Conservation (phyloP, 2,329 filamentous ascomycete species). For the Ophiostoma populinum region DNA sequence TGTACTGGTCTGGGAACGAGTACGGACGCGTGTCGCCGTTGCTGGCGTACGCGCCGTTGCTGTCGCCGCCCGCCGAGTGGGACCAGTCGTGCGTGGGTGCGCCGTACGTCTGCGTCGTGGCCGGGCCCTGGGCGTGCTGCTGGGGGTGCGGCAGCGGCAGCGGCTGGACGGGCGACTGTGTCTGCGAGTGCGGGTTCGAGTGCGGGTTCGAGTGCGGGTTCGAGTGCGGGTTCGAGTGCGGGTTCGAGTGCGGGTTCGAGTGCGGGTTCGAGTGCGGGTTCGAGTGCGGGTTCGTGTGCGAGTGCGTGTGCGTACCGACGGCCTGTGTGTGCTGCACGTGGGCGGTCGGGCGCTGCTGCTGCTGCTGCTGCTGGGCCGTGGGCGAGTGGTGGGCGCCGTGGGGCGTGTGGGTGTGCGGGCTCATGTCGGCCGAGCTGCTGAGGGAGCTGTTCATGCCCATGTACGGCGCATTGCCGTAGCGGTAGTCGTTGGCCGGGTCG, state of each 20-base stretch:
- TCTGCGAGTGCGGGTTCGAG: conserved; percentile 10
- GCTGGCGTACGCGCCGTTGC: conserved; percentile 26
- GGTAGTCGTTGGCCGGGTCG: conserved; percentile 35
- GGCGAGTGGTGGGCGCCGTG: conserved; percentile 12
- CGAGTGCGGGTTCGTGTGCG: not conserved
- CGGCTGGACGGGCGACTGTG: conserved; percentile 6
- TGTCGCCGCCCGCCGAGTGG: conserved; percentile 22
- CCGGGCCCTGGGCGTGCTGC: conserved; percentile 6
- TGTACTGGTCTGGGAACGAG: conserved; percentile 31
- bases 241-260: conserved; percentile 7
- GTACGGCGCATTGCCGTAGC: conserved; percentile 33
- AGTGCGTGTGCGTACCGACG: not conserved
- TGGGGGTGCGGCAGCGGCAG: conserved; percentile 9
- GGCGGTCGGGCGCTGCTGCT: conserved; percentile 1
- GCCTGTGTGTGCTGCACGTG: not conserved
- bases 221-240: not conserved
- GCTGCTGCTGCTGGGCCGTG: not conserved
- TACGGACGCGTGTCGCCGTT: conserved; percentile 27
- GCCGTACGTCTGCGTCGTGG: conserved; percentile 5
- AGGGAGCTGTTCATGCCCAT: conserved; percentile 19
- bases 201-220: conserved; percentile 6
- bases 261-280: conserved; percentile 6
- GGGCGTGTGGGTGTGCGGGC: conserved; percentile 16
- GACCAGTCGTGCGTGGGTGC: conserved; percentile 6
- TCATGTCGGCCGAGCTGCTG: conserved; percentile 19